These are phyloP conservation scores for Globisporangium cederbergense DNA, from an alignment of 352 stramenopile genomes.

Conservation along the genomic window DNA sequence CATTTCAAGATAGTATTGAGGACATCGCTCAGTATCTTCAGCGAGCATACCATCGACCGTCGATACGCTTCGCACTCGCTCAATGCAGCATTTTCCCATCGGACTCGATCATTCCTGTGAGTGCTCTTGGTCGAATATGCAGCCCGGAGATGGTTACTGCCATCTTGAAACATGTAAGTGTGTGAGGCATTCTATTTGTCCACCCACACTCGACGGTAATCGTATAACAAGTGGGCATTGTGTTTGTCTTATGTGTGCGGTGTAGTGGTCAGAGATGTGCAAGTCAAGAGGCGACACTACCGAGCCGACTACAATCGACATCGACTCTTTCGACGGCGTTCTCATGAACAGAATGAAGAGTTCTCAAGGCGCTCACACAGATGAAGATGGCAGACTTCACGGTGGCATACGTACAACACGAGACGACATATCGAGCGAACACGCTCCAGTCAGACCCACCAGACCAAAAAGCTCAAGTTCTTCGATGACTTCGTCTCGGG, in stretches of 20 bases:
- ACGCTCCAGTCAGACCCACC: conserved; percentile 16
- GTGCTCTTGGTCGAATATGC: conserved; percentile 31
- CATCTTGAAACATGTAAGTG: conserved; percentile 44
- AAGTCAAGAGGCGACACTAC: conserved; percentile 21
- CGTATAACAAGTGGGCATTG: no score
- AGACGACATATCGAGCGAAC: neutral
- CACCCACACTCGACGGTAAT: no score
- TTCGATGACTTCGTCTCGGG: conserved; percentile 17
- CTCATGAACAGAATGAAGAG: conserved; percentile 19
- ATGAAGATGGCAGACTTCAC: neutral
- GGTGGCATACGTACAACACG: neutral
- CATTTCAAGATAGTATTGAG: conserved; percentile 28
- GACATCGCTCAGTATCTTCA: conserved; percentile 39
- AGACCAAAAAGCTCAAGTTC: conserved; percentile 29
- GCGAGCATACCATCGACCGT: conserved; percentile 38
- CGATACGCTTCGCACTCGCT: conserved; percentile 47
- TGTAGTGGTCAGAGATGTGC: conserved; percentile 39
- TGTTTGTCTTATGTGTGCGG: neutral
- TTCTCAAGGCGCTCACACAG: neutral
- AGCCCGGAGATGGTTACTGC: conserved; percentile 31
- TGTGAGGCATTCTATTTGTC: no score
- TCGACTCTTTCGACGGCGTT: conserved; percentile 58
- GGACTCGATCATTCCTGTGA: conserved; percentile 26
- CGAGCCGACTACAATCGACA: conserved; percentile 34
- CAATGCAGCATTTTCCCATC: conserved; percentile 43